A percentile compares a stretch with the other conserved stretches of the same genome.
Conservation (phyloP, 768 basidiomycete genomes). For the Boletus eberwhitei region DNA sequence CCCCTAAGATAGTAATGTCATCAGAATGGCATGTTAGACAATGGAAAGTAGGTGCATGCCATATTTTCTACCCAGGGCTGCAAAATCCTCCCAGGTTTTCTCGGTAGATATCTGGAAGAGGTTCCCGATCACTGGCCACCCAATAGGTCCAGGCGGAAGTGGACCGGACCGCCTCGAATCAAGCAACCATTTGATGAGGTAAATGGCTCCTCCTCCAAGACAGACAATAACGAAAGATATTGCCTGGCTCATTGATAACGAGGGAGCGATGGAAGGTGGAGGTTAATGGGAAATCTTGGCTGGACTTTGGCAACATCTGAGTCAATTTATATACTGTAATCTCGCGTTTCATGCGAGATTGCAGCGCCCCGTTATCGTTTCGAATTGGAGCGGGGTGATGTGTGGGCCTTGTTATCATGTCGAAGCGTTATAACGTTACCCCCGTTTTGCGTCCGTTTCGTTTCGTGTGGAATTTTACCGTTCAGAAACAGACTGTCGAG, state of each 20-base stretch:
- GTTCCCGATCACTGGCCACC: constrained; percentile 48
- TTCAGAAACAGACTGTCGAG: too few relatives aligned
- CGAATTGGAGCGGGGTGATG: too few relatives aligned
- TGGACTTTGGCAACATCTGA: neutral
- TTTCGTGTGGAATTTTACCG: too few relatives aligned
- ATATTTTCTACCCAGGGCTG: constrained; percentile 50
- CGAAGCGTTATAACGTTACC: too few relatives aligned
- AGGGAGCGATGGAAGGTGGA: neutral
- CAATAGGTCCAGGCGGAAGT: constrained; percentile 22
- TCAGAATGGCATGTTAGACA: neutral
- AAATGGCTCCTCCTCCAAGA: too few relatives aligned
- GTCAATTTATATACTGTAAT: too few relatives aligned
- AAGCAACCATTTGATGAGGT: neutral
- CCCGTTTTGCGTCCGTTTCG: too few relatives aligned
- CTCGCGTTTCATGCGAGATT: too few relatives aligned
- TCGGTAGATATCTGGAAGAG: constrained; percentile 49
- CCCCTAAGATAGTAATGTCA: constrained; percentile 20
- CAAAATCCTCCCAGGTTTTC: constrained; percentile 51
- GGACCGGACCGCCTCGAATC: neutral
- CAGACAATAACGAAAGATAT: too few relatives aligned
- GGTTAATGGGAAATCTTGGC: neutral
- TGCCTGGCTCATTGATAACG: too few relatives aligned
- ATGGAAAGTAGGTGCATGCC: constrained; percentile 32
- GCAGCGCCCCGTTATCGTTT: too few relatives aligned
- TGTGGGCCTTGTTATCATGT: too few relatives aligned